A percentile compares a stretch with the other conserved stretches of the same genome.
These are phyloP conservation scores for Porpolomopsis calyptriformis DNA, from an alignment of 768 basidiomycete genomes.

Conservation along the genomic window DNA sequence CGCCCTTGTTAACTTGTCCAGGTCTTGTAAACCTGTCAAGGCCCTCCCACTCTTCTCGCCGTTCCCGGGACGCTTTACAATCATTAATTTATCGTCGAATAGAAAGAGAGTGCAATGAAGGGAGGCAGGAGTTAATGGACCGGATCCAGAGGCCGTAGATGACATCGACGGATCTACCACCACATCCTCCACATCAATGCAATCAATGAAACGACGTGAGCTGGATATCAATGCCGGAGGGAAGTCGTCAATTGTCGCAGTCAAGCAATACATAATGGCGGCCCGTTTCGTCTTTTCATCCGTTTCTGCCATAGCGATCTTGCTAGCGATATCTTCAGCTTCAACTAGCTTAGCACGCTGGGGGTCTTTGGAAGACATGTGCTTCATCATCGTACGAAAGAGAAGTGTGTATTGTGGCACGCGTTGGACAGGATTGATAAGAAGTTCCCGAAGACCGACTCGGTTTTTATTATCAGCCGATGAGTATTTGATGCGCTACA, in stretches of 20 bases:
- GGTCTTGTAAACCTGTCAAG: constrained; percentile 66
- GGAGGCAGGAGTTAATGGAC: constrained; percentile 27
- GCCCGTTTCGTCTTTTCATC: constrained; percentile 88
- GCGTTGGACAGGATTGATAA: constrained; percentile 95
- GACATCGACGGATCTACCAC: constrained; percentile 41
- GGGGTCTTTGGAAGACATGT: constrained; percentile 69
- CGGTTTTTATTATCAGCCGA: constrained; percentile 65
- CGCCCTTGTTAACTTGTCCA: constrained; percentile 60
- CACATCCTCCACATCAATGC: constrained; percentile 85
- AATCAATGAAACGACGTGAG: constrained; percentile 80
- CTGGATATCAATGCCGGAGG: constrained; percentile 86
- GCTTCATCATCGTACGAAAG: constrained; percentile 86
- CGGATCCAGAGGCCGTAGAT: constrained; percentile 32
- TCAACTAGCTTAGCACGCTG: constrained; percentile 72
- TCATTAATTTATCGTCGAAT: constrained; percentile 88
- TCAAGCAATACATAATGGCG: constrained; percentile 77
- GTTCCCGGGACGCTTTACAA: constrained; percentile 75
- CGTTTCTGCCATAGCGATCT: constrained; percentile 84
- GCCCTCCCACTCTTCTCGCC: constrained; percentile 65
- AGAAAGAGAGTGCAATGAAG: constrained; percentile 85
- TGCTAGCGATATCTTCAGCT: constrained; percentile 79
- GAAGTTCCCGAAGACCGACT: constrained; percentile 78
- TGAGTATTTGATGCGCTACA: constrained; percentile 79
- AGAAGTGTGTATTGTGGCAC: constrained; percentile 91
- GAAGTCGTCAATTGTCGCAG: constrained; percentile 79